Evolutionary conservation across 2,329 filamentous ascomycete species (phyloP), one percentile per base, ranked within the genome.

Genomic region (Bipolaris victoriae): DNA sequence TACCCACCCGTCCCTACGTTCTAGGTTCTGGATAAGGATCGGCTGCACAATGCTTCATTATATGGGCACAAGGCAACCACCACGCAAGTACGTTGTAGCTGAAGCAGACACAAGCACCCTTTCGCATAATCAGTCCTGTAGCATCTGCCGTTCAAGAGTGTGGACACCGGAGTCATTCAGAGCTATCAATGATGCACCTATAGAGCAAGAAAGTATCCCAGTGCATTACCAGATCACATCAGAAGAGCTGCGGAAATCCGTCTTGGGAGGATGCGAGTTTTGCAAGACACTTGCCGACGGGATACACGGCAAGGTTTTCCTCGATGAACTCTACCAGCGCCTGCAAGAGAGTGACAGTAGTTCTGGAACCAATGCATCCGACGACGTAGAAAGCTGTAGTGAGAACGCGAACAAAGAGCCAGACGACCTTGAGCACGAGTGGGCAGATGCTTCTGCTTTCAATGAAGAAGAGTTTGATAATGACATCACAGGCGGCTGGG

Each of bases 201-300:
- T 7, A 7, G 43, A 46, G n/a, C 43, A 33, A 16, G 29, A 46
- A 16, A 16, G 29, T 13, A 37, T 40, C 5, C 50, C 50, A 13
- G 18, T 35, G 7, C 16, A 3, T 26, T 51, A 52, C 22, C 20
- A 18, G 5, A 9, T 52, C 11, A 46, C 33, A 9, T 57, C 49
- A 15, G 31, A 50, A 45, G 49, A 60, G 18, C 45, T 57, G 24
- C 43, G 53, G 18, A 40, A 22, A n/a, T 57, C 57, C 9, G 53
- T 57, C 5, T 11, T 49, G 24, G 18, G 49, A 43, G 57, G 49
- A 35, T 60, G 57, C 35, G 33, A 16, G 20, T 57, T 45, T 37
- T 60, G 57, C 22, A 35, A 44, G 22, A 60, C 57, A 10, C 24
- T 60, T 44, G 57, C 52, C 16, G 52, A 60, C 35, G 57, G 57